Evolutionary conservation across 148 eudicot species (phyloP), one percentile per base, ranked within the genome.

Genomic region (Limonium bicolor): DNA sequence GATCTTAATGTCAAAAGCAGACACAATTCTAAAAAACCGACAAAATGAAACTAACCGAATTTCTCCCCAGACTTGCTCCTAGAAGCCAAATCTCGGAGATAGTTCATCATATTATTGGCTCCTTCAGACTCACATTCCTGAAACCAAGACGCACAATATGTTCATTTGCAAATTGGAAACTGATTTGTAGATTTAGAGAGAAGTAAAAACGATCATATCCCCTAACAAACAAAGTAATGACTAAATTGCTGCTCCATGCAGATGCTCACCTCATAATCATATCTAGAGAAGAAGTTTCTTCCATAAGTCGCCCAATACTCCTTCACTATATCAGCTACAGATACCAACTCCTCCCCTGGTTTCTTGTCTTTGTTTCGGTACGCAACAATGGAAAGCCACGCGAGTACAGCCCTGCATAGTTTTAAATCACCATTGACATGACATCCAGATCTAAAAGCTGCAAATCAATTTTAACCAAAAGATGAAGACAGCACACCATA

Each of bases 351-450:
- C 48, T 78, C 99, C 42, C 85, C 95, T 3, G 72, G 48, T 38
- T 71, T 77, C 55, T 56, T 90, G 50, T 63, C 85, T 69, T 66
- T 80, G 72, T 84, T 90, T 36, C 73, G 64, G 44, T 65, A 63
- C 41, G 99, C 99, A 47, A 90, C 49, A 56, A 90, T 84, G 8
- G 99, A 84, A 60, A 90, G 67, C 99, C 99, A 90, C 37, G 99
- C 99, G 71, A 90, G 66, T 48, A 90, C 99, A 58, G 99, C 93
- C 99, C 95, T 90, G 65, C n/a, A n/a, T n/a, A n/a, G n/a, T n/a
- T n/a, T n/a, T n/a, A n/a, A n/a, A n/a, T n/a, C n/a, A n/a, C n/a
- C n/a, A n/a, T n/a, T n/a, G n/a, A n/a, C n/a, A n/a, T n/a, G n/a
- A n/a, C n/a, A n/a, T n/a, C n/a, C n/a, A n/a, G n/a, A n/a, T n/a